phyloP scores from a whole-genome alignment of 129 eudicot genomes.

The Solidago caesia region DNA sequence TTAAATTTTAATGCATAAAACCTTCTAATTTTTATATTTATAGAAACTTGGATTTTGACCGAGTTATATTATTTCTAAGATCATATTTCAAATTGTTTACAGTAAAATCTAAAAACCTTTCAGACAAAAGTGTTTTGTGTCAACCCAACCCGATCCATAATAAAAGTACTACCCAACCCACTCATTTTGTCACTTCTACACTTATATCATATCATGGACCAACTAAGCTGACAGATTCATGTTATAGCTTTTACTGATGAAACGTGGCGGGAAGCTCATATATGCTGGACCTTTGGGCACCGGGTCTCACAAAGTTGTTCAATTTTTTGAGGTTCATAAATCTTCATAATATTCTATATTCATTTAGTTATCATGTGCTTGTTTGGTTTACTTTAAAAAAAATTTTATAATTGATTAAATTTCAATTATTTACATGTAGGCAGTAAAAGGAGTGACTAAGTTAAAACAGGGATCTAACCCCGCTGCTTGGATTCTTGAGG shows the following conservation, averaged over 20 bases:
- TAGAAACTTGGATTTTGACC: no score
- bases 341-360: slow-evolving; percentile 10
- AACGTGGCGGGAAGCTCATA: slow-evolving; percentile 82
- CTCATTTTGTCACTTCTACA: neutral
- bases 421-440: slow-evolving; percentile 26
- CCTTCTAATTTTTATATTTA: neutral
- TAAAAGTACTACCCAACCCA: slow-evolving; percentile 15
- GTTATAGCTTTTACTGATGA: slow-evolving; percentile 72
- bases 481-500: slow-evolving; percentile 76
- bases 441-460: slow-evolving; percentile 51
- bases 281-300: slow-evolving; percentile 87
- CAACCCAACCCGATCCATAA: neutral
- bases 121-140: neutral
- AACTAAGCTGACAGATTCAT: slow-evolving; percentile 15
- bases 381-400: neutral
- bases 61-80: no score
- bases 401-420: neutral
- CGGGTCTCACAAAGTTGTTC: slow-evolving; percentile 60
- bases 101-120: neutral
- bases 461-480: slow-evolving; percentile 58
- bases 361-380: neutral
- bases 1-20: neutral
- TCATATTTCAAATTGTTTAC: neutral
- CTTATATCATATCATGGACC: slow-evolving; percentile 1
- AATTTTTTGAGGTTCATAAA: slow-evolving; percentile 63